Evolutionary conservation across 2,329 filamentous ascomycete species (phyloP).

Genomic region (Sphaerostilbella broomeana): DNA sequence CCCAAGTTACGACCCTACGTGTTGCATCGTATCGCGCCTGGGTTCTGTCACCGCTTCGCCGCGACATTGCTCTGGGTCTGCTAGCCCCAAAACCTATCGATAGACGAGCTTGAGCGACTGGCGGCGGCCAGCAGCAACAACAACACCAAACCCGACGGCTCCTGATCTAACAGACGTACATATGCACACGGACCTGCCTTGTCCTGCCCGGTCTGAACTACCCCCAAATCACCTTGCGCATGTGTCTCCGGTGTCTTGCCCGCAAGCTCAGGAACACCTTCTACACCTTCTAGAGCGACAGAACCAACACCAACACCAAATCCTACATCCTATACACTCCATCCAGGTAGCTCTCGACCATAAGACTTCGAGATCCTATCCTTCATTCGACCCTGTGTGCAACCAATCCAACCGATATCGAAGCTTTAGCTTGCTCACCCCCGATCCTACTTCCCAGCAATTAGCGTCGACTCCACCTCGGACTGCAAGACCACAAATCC

Average conservation of each 20-base stretch:
- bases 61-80: no score
- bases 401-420: not conserved
- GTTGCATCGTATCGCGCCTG: slow-evolving; percentile 2
- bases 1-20: slow-evolving; percentile 5
- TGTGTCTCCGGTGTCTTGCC: slow-evolving; percentile 1
- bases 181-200: no score
- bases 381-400: slow-evolving; percentile 5
- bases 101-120: no score
- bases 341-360: no score
- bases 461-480: slow-evolving; percentile 9
- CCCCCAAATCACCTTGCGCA: not conserved
- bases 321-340: no score
- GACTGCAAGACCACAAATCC: slow-evolving; percentile 7
- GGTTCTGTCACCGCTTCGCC: slow-evolving; percentile 6
- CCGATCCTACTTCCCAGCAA: not conserved
- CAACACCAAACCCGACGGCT: no score
- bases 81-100: no score
- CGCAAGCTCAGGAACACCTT: slow-evolving; percentile 8
- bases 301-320: no score
- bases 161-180: no score
- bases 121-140: no score
- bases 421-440: no score
- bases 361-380: no score
- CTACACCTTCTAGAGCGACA: slow-evolving; percentile 4
- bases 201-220: not conserved